These are phyloP conservation scores for Hymenoscyphus fraxineus DNA, from an alignment of 2,329 filamentous ascomycete genomes.

Conservation along the genomic window DNA sequence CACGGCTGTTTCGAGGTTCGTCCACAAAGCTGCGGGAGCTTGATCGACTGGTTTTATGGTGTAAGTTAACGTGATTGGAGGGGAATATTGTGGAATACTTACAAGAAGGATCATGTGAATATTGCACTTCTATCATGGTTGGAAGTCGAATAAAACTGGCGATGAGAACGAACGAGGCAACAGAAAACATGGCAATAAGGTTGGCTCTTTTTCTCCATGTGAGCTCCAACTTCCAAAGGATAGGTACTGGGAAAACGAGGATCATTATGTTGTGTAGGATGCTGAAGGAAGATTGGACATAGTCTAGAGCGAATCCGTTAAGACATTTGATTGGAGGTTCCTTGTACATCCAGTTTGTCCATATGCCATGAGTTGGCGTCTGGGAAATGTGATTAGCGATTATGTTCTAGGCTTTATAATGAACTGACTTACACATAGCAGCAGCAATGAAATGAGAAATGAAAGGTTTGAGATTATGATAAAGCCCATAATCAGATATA, in stretches of 20 bases:
- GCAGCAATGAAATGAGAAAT: neutral
- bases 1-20: neutral
- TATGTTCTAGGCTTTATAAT: neutral
- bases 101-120: conserved; percentile 15
- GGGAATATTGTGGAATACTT: neutral
- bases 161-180: conserved; percentile 16
- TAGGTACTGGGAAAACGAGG: conserved; percentile 61
- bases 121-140: conserved; percentile 5
- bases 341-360: conserved; percentile 22
- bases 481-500: neutral
- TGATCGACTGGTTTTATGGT: neutral
- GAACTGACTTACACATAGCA: conserved; percentile 3
- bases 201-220: conserved; percentile 63
- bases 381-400: neutral
- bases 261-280: conserved; percentile 52
- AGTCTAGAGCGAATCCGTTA: conserved; percentile 60
- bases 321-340: conserved; percentile 43
- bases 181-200: conserved; percentile 58
- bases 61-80: neutral
- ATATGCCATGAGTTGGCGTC: conserved; percentile 13
- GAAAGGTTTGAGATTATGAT: conserved; percentile 5
- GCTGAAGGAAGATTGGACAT: conserved; percentile 60
- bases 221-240: conserved; percentile 58
- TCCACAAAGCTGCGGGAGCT: conserved; percentile 1
- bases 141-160: conserved; percentile 15